phyloP scores from a whole-genome alignment of 2,329 filamentous ascomycete species.

The Cladosporium colombiae region DNA sequence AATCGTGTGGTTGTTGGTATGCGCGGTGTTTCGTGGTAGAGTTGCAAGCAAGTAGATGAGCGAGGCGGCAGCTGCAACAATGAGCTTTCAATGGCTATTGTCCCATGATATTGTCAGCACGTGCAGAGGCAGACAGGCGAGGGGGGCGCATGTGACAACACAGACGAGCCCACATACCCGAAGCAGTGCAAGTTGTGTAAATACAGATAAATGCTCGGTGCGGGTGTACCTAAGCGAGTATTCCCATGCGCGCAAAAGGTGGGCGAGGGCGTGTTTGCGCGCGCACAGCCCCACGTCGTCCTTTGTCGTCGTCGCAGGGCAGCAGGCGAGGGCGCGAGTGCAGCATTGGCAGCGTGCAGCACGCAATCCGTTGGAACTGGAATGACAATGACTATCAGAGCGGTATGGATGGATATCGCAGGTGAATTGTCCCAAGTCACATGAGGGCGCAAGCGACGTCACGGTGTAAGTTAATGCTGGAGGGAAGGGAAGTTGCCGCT shows the following conservation, averaged over 20 bases:
- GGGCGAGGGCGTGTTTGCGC: background rate
- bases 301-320: conserved; percentile 11
- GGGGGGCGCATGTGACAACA: background rate
- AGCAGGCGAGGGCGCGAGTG: background rate
- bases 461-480: background rate
- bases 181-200: background rate
- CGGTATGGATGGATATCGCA: background rate
- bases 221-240: background rate
- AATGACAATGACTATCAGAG: background rate
- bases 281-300: conserved; percentile 16
- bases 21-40: background rate
- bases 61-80: conserved; percentile 8
- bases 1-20: background rate
- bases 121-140: background rate
- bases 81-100: conserved; percentile 9
- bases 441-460: conserved; percentile 1
- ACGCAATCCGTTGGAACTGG: background rate
- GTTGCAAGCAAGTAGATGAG: background rate
- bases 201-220: background rate
- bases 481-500: background rate
- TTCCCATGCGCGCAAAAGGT: background rate
- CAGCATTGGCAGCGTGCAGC: conserved; percentile 8
- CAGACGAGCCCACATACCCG: background rate
- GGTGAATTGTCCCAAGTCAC: conserved; percentile 5
- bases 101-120: conserved; percentile 4